phyloP scores from a whole-genome alignment of 2,329 filamentous ascomycete genomes.

The Hypoxylon sp. region DNA sequence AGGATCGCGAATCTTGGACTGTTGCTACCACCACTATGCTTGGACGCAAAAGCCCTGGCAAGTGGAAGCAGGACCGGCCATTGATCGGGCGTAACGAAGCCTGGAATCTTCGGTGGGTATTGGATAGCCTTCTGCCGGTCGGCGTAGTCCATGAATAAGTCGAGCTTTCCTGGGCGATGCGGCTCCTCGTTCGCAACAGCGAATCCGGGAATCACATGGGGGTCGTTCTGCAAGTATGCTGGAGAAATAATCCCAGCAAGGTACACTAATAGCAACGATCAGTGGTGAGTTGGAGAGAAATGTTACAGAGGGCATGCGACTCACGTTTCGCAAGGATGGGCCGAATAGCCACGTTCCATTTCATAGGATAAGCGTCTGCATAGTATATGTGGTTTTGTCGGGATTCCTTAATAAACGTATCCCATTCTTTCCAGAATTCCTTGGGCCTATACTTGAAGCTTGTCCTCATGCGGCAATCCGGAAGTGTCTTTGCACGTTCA shows the following conservation, averaged over 20 bases:
- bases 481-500: constrained; percentile 57
- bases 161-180: constrained; percentile 53
- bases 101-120: constrained; percentile 51
- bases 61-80: constrained; percentile 55
- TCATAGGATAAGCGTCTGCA: constrained; percentile 53
- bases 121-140: constrained; percentile 45
- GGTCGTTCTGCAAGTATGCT: constrained; percentile 49
- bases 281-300: constrained; percentile 42
- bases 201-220: constrained; percentile 54
- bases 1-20: constrained; percentile 60
- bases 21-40: constrained; percentile 17
- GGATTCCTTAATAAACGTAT: constrained; percentile 49
- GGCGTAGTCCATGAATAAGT: constrained; percentile 63
- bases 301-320: constrained; percentile 2
- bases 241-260: constrained; percentile 61
- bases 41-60: constrained; percentile 53
- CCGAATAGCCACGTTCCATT: constrained; percentile 60
- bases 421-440: constrained; percentile 58
- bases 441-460: constrained; percentile 57
- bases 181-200: constrained; percentile 58
- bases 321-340: constrained; percentile 59
- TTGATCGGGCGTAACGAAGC: constrained; percentile 51
- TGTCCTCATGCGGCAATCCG: constrained; percentile 57
- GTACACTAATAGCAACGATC: constrained; percentile 56
- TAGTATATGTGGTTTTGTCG: constrained; percentile 41